phyloP scores from a whole-genome alignment of 2,329 filamentous ascomycete genomes.

The Stagonosporopsis cucurbitacearum region DNA sequence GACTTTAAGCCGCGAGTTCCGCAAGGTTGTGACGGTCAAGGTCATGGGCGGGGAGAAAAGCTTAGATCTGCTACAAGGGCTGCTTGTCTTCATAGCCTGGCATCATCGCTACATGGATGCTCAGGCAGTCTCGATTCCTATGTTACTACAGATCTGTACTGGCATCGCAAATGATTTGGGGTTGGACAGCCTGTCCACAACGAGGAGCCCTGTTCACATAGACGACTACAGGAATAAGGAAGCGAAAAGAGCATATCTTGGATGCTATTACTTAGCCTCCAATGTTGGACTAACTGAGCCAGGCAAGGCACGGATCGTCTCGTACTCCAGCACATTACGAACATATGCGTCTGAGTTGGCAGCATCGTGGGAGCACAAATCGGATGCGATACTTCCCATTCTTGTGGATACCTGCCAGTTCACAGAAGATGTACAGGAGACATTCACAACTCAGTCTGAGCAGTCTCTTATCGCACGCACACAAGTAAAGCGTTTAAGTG shows the following conservation, averaged over 20 bases:
- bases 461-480: constrained; percentile 40
- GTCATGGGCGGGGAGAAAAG: constrained; percentile 47
- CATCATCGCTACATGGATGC: constrained; percentile 48
- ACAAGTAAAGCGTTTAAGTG: constrained; percentile 42
- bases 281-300: constrained; percentile 38
- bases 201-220: constrained; percentile 29
- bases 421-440: constrained; percentile 47
- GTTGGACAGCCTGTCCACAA: constrained; percentile 35
- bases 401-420: constrained; percentile 44
- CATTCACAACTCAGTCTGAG: constrained; percentile 35
- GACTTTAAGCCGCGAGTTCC: constrained; percentile 45
- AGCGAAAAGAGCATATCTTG: constrained; percentile 44
- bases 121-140: constrained; percentile 42
- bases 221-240: constrained; percentile 37
- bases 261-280: constrained; percentile 44
- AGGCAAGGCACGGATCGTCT: constrained; percentile 31
- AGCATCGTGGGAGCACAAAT: constrained; percentile 39
- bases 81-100: constrained; percentile 47
- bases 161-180: constrained; percentile 43
- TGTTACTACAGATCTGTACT: constrained; percentile 44
- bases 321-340: constrained; percentile 38
- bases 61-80: constrained; percentile 41
- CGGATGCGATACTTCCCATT: constrained; percentile 39
- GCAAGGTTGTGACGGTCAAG: constrained; percentile 44
- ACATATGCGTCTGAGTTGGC: constrained; percentile 42